Evolutionary conservation across 2,329 filamentous ascomycete genomes (phyloP).

Genomic region (Peltaster fructicola): DNA sequence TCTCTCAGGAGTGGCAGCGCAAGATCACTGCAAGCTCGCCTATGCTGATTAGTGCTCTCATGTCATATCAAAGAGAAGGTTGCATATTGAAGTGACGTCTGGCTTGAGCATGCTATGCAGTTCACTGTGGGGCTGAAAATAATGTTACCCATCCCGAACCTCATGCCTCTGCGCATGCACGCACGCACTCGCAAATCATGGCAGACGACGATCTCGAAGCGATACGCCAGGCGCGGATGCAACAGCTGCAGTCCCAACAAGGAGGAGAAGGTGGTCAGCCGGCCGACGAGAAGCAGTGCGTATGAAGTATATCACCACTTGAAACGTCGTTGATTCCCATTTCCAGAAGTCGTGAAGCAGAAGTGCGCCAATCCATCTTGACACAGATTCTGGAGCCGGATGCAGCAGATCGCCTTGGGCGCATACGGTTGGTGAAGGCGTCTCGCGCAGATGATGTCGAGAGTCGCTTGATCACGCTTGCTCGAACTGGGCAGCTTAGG

Average conservation of each 20-base stretch:
- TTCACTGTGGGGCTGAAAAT: no score
- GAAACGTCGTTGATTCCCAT: constrained; percentile 22
- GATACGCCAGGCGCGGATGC: constrained; percentile 82
- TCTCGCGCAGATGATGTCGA: constrained; percentile 79
- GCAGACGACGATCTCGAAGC: constrained; percentile 50
- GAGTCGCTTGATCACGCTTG: constrained; percentile 81
- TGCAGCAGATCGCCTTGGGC: constrained; percentile 78
- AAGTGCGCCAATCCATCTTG: constrained; percentile 61
- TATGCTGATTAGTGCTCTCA: no score
- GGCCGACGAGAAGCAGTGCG: constrained; percentile 43
- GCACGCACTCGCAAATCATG: constrained; percentile 26
- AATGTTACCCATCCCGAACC: constrained; percentile 5
- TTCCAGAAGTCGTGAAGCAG: constrained; percentile 32
- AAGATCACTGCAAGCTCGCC: no score
- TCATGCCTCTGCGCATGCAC: constrained; percentile 4
- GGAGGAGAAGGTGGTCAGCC: constrained; percentile 31
- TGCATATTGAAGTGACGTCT: no score
- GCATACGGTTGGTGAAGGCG: constrained; percentile 91
- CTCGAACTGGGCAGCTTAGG: constrained; percentile 69
- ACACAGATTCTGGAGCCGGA: constrained; percentile 88
- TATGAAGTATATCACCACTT: constrained; percentile 1
- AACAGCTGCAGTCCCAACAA: constrained; percentile 68
- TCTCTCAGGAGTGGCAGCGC: no score
- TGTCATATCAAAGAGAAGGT: no score
- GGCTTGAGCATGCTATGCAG: no score